phyloP scores from a whole-genome alignment of 1,139 yeast species.

The Kurtzmaniella quercitrusa region DNA sequence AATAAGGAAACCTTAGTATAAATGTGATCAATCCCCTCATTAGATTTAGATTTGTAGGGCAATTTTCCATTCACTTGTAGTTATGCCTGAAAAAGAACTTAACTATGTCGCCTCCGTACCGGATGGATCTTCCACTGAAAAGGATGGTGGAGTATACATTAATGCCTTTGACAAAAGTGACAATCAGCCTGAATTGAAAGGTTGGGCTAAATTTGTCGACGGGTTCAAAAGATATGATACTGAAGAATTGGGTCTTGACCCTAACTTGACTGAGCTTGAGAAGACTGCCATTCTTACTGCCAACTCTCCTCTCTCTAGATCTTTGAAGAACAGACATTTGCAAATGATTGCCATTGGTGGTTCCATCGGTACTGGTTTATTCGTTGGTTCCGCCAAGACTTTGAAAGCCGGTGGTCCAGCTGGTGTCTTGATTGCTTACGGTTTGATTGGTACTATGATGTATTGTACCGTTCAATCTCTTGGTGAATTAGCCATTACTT shows the following conservation, averaged over 20 bases:
- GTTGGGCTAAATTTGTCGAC: constrained; percentile 45
- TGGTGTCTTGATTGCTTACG: constrained; percentile 30
- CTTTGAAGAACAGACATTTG: constrained; percentile 35
- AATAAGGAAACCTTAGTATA: not conserved
- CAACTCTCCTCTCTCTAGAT: constrained; percentile 26
- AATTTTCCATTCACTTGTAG: not conserved
- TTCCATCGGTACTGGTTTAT: constrained; percentile 40
- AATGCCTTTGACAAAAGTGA: constrained; percentile 38
- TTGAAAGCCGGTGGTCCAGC: constrained; percentile 35
- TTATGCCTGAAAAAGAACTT: constrained; percentile 42
- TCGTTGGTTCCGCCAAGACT: constrained; percentile 32
- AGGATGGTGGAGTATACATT: constrained; percentile 39
- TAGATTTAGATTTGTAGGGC: not conserved
- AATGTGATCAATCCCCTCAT: not conserved
- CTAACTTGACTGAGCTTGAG: constrained; percentile 63
- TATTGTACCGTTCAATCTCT: constrained; percentile 33
- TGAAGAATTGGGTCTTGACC: constrained; percentile 55
- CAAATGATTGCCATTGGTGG: constrained; percentile 42
- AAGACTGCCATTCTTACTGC: constrained; percentile 42
- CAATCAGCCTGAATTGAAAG: constrained; percentile 21
- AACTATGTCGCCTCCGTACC: constrained; percentile 39
- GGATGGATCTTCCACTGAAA: constrained; percentile 32
- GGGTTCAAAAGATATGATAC: constrained; percentile 54
- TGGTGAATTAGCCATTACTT: constrained; percentile 36
- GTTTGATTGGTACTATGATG: constrained; percentile 26